phyloP scores from a whole-genome alignment of 768 basidiomycete species.

The Lentinus brumalis region DNA sequence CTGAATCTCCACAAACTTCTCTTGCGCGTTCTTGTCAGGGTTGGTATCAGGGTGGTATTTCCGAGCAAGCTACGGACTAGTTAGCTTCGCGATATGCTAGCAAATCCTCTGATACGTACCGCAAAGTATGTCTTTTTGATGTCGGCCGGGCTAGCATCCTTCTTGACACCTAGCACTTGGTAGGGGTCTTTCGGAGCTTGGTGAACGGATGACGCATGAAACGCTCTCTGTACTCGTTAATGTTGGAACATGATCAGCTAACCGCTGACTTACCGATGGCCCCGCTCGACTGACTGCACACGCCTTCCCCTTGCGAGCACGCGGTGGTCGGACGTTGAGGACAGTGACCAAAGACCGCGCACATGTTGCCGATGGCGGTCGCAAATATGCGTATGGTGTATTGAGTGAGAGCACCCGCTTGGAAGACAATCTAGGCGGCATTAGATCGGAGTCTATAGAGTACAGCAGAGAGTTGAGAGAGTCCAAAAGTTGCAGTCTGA shows the following conservation, averaged over 20 bases:
- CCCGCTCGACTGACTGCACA: conserved; percentile 8
- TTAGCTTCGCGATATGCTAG: conserved; percentile 16
- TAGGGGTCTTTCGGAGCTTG: conserved; percentile 82
- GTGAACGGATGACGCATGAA: conserved; percentile 67
- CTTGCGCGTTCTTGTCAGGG: conserved; percentile 86
- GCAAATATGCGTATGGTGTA: conserved; percentile 1
- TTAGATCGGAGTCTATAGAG: conserved; percentile 17
- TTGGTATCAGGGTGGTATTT: conserved; percentile 99
- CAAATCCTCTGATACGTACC: conserved; percentile 49
- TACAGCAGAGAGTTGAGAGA: conserved; percentile 4
- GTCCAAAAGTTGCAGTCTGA: neutral
- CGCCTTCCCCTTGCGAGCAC: neutral
- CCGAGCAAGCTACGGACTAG: conserved; percentile 77
- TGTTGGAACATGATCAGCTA: too few relatives aligned
- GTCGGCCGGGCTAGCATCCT: conserved; percentile 80
- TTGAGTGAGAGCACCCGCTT: conserved; percentile 26
- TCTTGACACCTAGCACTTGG: conserved; percentile 82
- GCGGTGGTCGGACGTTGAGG: neutral
- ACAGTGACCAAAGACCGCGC: conserved; percentile 12
- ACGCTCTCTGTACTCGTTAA: conserved; percentile 54
- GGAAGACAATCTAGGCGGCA: conserved; percentile 42
- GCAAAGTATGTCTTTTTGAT: conserved; percentile 98
- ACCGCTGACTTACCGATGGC: conserved; percentile 10
- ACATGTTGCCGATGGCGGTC: neutral
- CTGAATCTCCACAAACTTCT: conserved; percentile 96